Evolutionary conservation across 352 stramenopile genomes (phyloP).

Genomic region (Phytophthora nicotianae): DNA sequence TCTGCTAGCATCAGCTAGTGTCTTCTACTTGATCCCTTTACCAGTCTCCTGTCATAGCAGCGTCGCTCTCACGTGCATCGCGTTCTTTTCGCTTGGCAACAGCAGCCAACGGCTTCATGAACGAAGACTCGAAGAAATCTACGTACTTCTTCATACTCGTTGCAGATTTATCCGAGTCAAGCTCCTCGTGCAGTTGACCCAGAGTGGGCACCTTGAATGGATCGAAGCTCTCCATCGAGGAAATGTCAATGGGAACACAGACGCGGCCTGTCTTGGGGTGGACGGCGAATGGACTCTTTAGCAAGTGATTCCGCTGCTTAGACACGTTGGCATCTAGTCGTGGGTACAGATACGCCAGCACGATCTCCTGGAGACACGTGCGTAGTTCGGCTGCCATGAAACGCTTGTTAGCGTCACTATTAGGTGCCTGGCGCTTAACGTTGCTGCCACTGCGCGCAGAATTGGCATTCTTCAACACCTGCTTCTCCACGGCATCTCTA

Average conservation of each 20-base stretch:
- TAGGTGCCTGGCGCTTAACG: conserved; percentile 48
- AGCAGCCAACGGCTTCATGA: conserved; percentile 72
- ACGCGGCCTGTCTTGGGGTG: conserved; percentile 98
- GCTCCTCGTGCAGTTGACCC: conserved; percentile 80
- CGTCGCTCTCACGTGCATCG: conserved; percentile 64
- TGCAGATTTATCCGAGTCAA: conserved; percentile 60
- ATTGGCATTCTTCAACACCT: conserved; percentile 55
- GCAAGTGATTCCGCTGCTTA: conserved; percentile 99
- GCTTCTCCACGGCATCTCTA: conserved; percentile 68
- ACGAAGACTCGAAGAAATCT: conserved; percentile 67
- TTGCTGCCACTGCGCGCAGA: conserved; percentile 51
- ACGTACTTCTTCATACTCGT: conserved; percentile 82
- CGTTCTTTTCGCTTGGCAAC: conserved; percentile 78
- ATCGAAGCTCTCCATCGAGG: conserved; percentile 86
- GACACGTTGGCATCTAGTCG: conserved; percentile 99
- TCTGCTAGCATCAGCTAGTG: neutral
- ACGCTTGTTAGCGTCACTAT: conserved; percentile 57
- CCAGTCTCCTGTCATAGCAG: conserved; percentile 84
- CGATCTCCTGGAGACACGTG: conserved; percentile 94
- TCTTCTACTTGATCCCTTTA: conserved; percentile 33
- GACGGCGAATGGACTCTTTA: conserved; percentile 99
- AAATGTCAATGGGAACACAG: conserved; percentile 95
- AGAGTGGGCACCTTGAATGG: conserved; percentile 88
- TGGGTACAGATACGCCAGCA: conserved; percentile 97
- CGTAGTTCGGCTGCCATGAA: conserved; percentile 68